These are phyloP conservation scores for Hyaloscypha hepaticicola DNA, from an alignment of 495 filamentous ascomycete genomes.

Conservation along the genomic window DNA sequence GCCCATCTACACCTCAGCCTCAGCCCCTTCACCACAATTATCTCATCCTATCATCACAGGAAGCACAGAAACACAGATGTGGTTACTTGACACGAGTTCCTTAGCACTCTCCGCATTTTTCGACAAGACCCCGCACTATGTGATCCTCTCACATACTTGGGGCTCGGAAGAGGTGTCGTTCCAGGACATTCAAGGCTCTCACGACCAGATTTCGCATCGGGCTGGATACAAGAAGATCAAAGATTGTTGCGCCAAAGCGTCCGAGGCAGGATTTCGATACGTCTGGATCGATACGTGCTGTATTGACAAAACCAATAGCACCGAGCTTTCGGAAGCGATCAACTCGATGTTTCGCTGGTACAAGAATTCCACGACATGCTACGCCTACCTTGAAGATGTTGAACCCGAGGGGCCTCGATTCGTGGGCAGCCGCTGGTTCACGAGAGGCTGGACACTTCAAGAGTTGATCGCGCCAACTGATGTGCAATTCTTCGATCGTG, in stretches of 20 bases:
- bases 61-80: neutral
- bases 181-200: neutral
- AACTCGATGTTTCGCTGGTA: neutral
- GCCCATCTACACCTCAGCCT: neutral
- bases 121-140: neutral
- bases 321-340: neutral
- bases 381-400: conserved; percentile 2
- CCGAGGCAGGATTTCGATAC: neutral
- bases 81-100: neutral
- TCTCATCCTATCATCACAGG: neutral
- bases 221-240: conserved; percentile 7
- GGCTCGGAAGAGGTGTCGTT: conserved; percentile 10
- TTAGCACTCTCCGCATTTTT: neutral
- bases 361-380: neutral
- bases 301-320: conserved; percentile 31
- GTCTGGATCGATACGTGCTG: conserved; percentile 15
- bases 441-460: neutral
- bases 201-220: neutral
- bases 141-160: conserved; percentile 10
- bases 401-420: neutral
- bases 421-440: neutral
- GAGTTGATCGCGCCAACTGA: conserved; percentile 13
- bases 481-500: neutral
- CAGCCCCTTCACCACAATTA: neutral
- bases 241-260: neutral